These are phyloP conservation scores for Calocybe gangraenosa DNA, from an alignment of 768 basidiomycete species.

Conservation along the genomic window DNA sequence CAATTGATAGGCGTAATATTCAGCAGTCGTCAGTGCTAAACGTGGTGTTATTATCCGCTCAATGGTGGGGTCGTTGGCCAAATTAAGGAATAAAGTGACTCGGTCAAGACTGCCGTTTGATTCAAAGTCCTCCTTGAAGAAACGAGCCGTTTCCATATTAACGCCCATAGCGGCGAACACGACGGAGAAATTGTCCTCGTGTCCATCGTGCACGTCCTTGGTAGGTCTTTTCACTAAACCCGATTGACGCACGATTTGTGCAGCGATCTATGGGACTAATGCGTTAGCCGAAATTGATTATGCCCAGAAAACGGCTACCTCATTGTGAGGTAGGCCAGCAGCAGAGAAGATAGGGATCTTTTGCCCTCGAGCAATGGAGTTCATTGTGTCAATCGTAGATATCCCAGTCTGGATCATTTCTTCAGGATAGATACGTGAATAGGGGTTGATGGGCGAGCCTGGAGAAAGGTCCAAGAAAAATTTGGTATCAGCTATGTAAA, in stretches of 20 bases:
- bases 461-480: slow-evolving; percentile 10
- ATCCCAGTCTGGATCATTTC: slow-evolving; percentile 99
- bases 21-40: slow-evolving; percentile 95
- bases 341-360: slow-evolving; percentile 99
- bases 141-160: slow-evolving; percentile 99
- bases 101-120: slow-evolving; percentile 97
- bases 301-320: slow-evolving; percentile 45
- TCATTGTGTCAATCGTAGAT: slow-evolving; percentile 96
- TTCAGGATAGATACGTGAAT: slow-evolving; percentile 98
- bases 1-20: slow-evolving; percentile 98
- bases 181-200: slow-evolving; percentile 99
- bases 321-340: slow-evolving; percentile 97
- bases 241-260: slow-evolving; percentile 99
- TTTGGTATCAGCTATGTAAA: background rate
- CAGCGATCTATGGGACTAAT: slow-evolving; percentile 71
- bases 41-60: slow-evolving; percentile 99
- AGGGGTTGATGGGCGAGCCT: slow-evolving; percentile 98
- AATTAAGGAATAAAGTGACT: slow-evolving; percentile 96
- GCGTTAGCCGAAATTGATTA: background rate
- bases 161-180: slow-evolving; percentile 99
- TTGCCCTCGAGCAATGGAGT: slow-evolving; percentile 99
- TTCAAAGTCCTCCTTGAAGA: slow-evolving; percentile 99
- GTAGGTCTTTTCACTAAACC: slow-evolving; percentile 95
- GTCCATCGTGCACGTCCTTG: slow-evolving; percentile 96
- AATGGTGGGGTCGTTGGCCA: slow-evolving; percentile 99